Evolutionary conservation across 2,329 filamentous ascomycete species (phyloP).

Genomic region (Neocatenulostroma microsporum): DNA sequence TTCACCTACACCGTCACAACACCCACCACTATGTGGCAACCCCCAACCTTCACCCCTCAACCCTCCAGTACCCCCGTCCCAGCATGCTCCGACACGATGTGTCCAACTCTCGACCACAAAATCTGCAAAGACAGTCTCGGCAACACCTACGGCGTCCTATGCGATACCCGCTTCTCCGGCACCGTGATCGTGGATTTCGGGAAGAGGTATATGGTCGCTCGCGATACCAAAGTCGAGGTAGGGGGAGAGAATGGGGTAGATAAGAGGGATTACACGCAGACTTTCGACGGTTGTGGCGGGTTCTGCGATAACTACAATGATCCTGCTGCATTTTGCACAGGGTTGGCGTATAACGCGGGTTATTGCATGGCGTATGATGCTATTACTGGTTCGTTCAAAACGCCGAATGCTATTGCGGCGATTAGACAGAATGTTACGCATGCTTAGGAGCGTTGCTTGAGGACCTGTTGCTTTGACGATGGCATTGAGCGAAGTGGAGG

Average conservation of each 20-base stretch:
- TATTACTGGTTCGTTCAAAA: slow-evolving; percentile 13
- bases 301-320: slow-evolving; percentile 14
- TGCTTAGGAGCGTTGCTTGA: no score
- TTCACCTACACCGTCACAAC: slow-evolving; percentile 15
- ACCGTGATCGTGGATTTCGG: slow-evolving; percentile 15
- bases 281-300: slow-evolving; percentile 11
- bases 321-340: slow-evolving; percentile 8
- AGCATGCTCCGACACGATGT: slow-evolving; percentile 12
- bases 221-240: no score
- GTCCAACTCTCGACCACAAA: slow-evolving; percentile 10
- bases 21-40: slow-evolving; percentile 13
- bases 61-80: slow-evolving; percentile 11
- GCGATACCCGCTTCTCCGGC: slow-evolving; percentile 13
- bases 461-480: no score
- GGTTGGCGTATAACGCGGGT: slow-evolving; percentile 12
- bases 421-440: no score
- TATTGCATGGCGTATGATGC: slow-evolving; percentile 11
- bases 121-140: slow-evolving; percentile 12
- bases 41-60: slow-evolving; percentile 13
- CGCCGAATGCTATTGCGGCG: slow-evolving; percentile 10
- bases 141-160: slow-evolving; percentile 14
- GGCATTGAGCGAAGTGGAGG: no score
- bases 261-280: slow-evolving; percentile 11
- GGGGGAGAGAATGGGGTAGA: slow-evolving; percentile 6
- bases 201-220: slow-evolving; percentile 10